Conservation (phyloP, 108 stramenopile species). For the Nitzschia putrida region DNA sequence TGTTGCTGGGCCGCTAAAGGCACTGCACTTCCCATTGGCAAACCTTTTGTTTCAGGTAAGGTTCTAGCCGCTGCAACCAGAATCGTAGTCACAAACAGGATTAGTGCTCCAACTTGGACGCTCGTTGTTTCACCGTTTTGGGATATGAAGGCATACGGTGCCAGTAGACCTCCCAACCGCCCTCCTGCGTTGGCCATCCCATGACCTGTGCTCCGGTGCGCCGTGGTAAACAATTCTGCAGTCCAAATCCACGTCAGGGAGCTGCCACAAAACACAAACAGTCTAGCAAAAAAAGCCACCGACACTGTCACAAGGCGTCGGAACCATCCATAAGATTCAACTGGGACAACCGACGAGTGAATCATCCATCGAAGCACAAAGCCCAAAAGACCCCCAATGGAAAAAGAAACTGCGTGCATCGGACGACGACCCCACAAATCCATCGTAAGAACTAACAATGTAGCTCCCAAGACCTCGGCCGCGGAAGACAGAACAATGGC, state of each 20-base stretch:
- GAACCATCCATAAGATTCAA: slow-evolving; percentile 46
- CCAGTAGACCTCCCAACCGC: slow-evolving; percentile 50
- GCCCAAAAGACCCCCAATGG: slow-evolving; percentile 43
- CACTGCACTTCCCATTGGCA: slow-evolving; percentile 9
- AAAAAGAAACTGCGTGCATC: slow-evolving; percentile 39
- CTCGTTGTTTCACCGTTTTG: not conserved
- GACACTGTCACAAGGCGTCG: slow-evolving; percentile 26
- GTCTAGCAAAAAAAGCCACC: slow-evolving; percentile 43
- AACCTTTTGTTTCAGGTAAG: slow-evolving; percentile 3
- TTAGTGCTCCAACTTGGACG: not conserved
- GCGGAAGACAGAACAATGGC: slow-evolving; percentile 54
- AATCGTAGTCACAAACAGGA: not conserved
- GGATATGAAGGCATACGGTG: slow-evolving; percentile 33
- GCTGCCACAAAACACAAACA: slow-evolving; percentile 47
- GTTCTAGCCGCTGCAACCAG: slow-evolving; percentile 1
- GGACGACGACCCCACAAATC: slow-evolving; percentile 54
- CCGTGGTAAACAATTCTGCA: slow-evolving; percentile 64
- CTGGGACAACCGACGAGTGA: slow-evolving; percentile 49
- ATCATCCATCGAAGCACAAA: slow-evolving; percentile 27
- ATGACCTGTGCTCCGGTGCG: slow-evolving; percentile 71
- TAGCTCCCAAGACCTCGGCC: slow-evolving; percentile 52
- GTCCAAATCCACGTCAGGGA: slow-evolving; percentile 58
- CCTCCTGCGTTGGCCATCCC: slow-evolving; percentile 67
- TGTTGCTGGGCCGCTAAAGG: not conserved
- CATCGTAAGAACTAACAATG: slow-evolving; percentile 43